Conservation (phyloP, 805 yeast genomes). For the Wickerhamomyces kurtzmanii region DNA sequence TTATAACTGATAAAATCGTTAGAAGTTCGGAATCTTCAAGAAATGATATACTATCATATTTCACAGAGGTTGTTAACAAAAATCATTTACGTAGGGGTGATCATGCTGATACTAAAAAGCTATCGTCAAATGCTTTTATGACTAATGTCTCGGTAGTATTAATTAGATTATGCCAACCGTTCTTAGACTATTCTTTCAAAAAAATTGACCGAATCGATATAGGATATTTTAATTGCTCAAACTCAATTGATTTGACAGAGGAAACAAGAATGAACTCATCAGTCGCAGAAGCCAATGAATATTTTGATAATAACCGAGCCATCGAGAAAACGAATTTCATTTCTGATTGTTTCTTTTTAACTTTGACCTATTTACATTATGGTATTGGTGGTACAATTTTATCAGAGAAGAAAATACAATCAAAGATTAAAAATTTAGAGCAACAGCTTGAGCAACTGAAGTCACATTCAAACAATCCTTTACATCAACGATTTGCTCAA, state of each 20-base stretch:
- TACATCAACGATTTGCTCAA: constrained; percentile 20
- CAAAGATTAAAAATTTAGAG: constrained; percentile 37
- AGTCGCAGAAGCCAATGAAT: constrained; percentile 54
- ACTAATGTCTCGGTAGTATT: constrained; percentile 61
- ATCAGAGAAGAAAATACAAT: constrained; percentile 43
- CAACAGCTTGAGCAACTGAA: constrained; percentile 25
- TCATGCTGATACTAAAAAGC: constrained; percentile 57
- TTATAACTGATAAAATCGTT: constrained; percentile 61
- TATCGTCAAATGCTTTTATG: constrained; percentile 78
- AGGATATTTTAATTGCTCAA: constrained; percentile 49
- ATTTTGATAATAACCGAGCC: constrained; percentile 31
- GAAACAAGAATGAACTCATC: constrained; percentile 83
- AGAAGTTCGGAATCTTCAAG: constrained; percentile 66
- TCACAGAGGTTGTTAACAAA: constrained; percentile 64
- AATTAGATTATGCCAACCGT: constrained; percentile 73
- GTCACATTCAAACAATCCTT: constrained; percentile 9
- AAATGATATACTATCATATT: constrained; percentile 50
- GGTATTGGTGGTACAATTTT: constrained; percentile 77
- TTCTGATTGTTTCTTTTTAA: constrained; percentile 80
- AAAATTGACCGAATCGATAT: constrained; percentile 73
- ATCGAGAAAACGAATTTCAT: constrained; percentile 58
- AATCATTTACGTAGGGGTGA: constrained; percentile 85
- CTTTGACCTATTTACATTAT: constrained; percentile 73
- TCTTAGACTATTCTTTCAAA: constrained; percentile 52
- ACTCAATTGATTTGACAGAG: constrained; percentile 55